Evolutionary conservation across 257 asterid species (phyloP).

Genomic region (Nemophila menziesii): DNA sequence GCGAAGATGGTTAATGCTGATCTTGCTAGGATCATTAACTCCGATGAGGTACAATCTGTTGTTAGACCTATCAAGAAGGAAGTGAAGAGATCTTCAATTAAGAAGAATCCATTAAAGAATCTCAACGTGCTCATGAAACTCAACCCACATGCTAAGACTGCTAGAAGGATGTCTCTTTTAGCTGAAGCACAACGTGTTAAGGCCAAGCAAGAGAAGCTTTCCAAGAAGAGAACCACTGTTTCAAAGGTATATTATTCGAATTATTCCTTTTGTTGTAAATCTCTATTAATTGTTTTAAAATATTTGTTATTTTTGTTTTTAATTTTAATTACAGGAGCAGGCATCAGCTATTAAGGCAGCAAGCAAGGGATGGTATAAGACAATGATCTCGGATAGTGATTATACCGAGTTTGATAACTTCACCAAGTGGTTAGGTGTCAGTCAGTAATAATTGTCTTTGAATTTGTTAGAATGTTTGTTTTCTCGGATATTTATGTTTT

Average conservation of each 20-base stretch:
- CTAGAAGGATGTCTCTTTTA: conserved; percentile 65
- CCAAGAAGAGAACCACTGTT: conserved; percentile 51
- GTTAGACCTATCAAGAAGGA: conserved; percentile 76
- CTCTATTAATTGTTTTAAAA: neutral
- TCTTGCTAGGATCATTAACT: conserved; percentile 72
- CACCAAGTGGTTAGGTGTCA: conserved; percentile 78
- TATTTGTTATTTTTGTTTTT: neutral
- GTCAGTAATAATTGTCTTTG: conserved; percentile 31
- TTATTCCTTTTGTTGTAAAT: conserved; percentile 1
- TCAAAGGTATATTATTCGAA: conserved; percentile 42
- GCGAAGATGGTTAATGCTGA: conserved; percentile 82
- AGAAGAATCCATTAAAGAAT: conserved; percentile 74
- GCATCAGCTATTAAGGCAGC: conserved; percentile 53
- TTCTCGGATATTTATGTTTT: conserved; percentile 7
- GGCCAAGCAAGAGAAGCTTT: conserved; percentile 65
- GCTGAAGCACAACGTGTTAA: conserved; percentile 74
- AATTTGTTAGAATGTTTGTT: conserved; percentile 9
- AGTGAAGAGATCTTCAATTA: conserved; percentile 47
- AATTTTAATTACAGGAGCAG: conserved; percentile 45
- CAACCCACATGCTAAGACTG: conserved; percentile 75
- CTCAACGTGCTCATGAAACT: conserved; percentile 59
- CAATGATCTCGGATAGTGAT: conserved; percentile 76
- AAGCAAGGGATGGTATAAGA: conserved; percentile 67
- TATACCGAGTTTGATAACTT: conserved; percentile 74
- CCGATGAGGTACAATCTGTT: conserved; percentile 81